A percentile compares a stretch with the other conserved stretches of the same genome.
These are phyloP conservation scores for Jamesozyma gamospora DNA, from an alignment of 805 yeast genomes.

Conservation along the genomic window DNA sequence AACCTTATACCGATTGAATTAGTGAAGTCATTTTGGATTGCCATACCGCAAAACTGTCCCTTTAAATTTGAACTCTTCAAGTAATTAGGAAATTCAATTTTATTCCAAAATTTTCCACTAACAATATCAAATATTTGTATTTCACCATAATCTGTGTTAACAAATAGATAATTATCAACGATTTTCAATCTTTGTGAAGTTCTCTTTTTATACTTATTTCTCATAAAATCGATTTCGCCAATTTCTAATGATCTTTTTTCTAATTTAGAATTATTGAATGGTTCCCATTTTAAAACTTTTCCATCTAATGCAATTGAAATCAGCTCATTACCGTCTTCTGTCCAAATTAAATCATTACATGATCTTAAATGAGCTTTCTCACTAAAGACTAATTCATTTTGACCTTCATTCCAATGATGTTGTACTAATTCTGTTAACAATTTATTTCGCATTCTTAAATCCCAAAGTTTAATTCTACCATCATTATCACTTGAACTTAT, in stretches of 20 bases:
- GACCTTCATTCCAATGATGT: not conserved
- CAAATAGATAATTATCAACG: slow-evolving; percentile 13
- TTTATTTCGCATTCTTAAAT: slow-evolving; percentile 40
- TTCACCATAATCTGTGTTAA: slow-evolving; percentile 23
- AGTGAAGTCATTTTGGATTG: slow-evolving; percentile 17
- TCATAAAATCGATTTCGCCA: slow-evolving; percentile 17
- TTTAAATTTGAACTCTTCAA: slow-evolving; percentile 4
- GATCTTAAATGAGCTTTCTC: slow-evolving; percentile 63
- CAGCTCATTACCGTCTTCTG: slow-evolving; percentile 50
- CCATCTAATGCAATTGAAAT: slow-evolving; percentile 74
- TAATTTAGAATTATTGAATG: slow-evolving; percentile 9
- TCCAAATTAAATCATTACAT: slow-evolving; percentile 75
- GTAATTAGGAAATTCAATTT: slow-evolving; percentile 13
- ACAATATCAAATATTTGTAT: slow-evolving; percentile 16
- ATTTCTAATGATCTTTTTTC: slow-evolving; percentile 5
- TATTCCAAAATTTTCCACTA: slow-evolving; percentile 17
- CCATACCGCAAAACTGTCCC: slow-evolving; percentile 16
- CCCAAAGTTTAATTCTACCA: slow-evolving; percentile 82
- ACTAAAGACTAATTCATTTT: slow-evolving; percentile 4
- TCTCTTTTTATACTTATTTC: slow-evolving; percentile 18
- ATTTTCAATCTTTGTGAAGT: slow-evolving; percentile 18
- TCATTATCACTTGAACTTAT: slow-evolving; percentile 74
- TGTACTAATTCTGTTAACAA: slow-evolving; percentile 17
- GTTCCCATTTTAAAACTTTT: slow-evolving; percentile 61
- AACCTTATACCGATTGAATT: slow-evolving; percentile 20